A percentile compares a stretch with the other conserved stretches of the same genome.
Conservation (phyloP, 2,329 filamentous ascomycete genomes). For the Trichoderma cornu-damae region DNA sequence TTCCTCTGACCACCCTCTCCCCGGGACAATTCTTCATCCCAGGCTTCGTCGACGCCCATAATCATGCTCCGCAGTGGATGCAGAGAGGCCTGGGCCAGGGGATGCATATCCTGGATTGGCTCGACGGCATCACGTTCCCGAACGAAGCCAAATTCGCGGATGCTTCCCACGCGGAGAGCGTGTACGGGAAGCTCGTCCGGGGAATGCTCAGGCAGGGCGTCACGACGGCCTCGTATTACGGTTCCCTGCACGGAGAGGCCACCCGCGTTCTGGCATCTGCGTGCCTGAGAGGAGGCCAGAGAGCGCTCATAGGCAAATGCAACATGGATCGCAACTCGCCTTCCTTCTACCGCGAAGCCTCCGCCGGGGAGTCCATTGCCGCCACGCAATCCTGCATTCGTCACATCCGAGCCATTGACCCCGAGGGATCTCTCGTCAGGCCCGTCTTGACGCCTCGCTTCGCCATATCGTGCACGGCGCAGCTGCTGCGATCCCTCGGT, state of each 20-base stretch:
- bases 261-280: conserved; percentile 53
- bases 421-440: conserved; percentile 39
- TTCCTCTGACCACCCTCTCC: conserved; percentile 26
- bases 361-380: conserved; percentile 41
- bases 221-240: conserved; percentile 59
- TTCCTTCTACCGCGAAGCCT: conserved; percentile 47
- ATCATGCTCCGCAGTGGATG: conserved; percentile 58
- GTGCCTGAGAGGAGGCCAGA: conserved; percentile 49
- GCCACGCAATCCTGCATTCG: conserved; percentile 47
- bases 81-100: conserved; percentile 46
- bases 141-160: conserved; percentile 58
- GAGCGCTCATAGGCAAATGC: conserved; percentile 58
- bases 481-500: conserved; percentile 52
- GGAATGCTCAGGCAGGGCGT: conserved; percentile 58
- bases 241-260: conserved; percentile 50
- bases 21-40: conserved; percentile 51
- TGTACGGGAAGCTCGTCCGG: conserved; percentile 49
- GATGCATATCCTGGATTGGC: conserved; percentile 57
- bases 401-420: conserved; percentile 44
- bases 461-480: conserved; percentile 54
- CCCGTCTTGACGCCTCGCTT: conserved; percentile 55
- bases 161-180: conserved; percentile 44
- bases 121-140: conserved; percentile 59
- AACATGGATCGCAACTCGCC: conserved; percentile 57
- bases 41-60: conserved; percentile 62